Conservation (phyloP, 2,329 filamentous ascomycete species). For the Lachnellula suecica region DNA sequence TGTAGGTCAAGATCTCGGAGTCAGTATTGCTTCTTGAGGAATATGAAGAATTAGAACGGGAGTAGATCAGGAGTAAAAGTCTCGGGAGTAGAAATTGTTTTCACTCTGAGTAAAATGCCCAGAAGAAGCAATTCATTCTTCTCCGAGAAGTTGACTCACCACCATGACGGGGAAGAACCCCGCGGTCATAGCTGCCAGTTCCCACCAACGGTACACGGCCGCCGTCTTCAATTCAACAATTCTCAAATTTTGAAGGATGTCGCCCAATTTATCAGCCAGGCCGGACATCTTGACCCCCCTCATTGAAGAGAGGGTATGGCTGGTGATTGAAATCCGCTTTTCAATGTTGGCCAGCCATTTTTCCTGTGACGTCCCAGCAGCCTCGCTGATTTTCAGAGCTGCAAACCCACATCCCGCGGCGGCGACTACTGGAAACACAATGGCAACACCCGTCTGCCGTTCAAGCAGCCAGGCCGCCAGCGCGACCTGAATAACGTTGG, state of each 20-base stretch:
- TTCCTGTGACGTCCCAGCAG: too few relatives aligned
- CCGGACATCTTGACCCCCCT: not conserved
- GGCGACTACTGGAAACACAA: not conserved
- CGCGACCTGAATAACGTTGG: not conserved
- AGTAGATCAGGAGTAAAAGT: not conserved
- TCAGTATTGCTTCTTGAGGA: too few relatives aligned
- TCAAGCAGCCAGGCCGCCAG: constrained; percentile 10
- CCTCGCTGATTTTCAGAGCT: not conserved
- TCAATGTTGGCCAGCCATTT: not conserved
- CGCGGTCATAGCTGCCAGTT: not conserved
- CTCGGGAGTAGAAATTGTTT: not conserved
- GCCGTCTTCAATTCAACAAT: not conserved
- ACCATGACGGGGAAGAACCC: too few relatives aligned
- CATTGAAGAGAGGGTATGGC: not conserved
- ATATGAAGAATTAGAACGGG: not conserved
- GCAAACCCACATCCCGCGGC: not conserved
- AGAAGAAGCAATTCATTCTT: too few relatives aligned
- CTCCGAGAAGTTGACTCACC: too few relatives aligned
- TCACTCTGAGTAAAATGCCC: too few relatives aligned
- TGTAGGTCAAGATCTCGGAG: too few relatives aligned
- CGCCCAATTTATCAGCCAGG: not conserved
- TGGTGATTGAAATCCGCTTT: not conserved
- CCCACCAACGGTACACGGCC: not conserved
- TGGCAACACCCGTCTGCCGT: not conserved
- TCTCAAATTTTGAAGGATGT: not conserved